A percentile compares a stretch with the other conserved stretches of the same genome.
Evolutionary conservation across 805 yeast genomes (phyloP).

Genomic region (Saturnispora kantuleensis): DNA sequence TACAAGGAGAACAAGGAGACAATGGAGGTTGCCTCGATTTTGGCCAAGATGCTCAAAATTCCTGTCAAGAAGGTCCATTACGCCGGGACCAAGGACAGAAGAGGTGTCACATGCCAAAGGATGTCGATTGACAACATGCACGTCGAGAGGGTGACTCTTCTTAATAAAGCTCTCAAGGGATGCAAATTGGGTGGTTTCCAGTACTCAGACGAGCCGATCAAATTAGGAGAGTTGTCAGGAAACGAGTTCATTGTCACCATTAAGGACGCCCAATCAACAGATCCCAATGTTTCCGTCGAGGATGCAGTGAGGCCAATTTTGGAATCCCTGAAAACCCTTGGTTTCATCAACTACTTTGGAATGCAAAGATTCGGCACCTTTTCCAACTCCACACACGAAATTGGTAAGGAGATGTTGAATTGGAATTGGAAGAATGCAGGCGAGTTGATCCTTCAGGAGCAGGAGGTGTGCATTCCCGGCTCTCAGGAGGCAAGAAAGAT

Average conservation of each 20-base stretch:
- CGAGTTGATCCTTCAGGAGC: constrained; percentile 73
- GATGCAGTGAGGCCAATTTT: constrained; percentile 43
- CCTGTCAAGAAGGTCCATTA: constrained; percentile 65
- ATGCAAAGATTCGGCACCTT: constrained; percentile 98
- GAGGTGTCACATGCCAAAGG: constrained; percentile 90
- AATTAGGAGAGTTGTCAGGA: constrained; percentile 78
- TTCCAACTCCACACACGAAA: constrained; percentile 79
- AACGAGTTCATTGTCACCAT: constrained; percentile 83
- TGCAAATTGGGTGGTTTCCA: constrained; percentile 69
- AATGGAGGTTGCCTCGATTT: constrained; percentile 79
- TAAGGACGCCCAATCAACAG: constrained; percentile 49
- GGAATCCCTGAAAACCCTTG: constrained; percentile 47
- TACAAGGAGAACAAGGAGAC: constrained; percentile 96
- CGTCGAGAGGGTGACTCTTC: constrained; percentile 62
- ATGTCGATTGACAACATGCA: constrained; percentile 59
- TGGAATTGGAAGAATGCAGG: constrained; percentile 76
- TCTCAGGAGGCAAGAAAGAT: constrained; percentile 73
- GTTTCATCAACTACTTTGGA: constrained; percentile 94
- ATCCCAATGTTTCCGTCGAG: constrained; percentile 30
- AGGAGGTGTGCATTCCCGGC: constrained; percentile 73
- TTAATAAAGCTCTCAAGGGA: constrained; percentile 72
- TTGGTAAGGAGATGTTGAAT: constrained; percentile 65
- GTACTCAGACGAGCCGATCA: constrained; percentile 52
- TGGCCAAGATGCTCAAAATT: constrained; percentile 63
- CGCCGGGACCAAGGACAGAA: constrained; percentile 95